Conservation (phyloP, 768 basidiomycete genomes). For the Coprinopsis marcescibilis region DNA sequence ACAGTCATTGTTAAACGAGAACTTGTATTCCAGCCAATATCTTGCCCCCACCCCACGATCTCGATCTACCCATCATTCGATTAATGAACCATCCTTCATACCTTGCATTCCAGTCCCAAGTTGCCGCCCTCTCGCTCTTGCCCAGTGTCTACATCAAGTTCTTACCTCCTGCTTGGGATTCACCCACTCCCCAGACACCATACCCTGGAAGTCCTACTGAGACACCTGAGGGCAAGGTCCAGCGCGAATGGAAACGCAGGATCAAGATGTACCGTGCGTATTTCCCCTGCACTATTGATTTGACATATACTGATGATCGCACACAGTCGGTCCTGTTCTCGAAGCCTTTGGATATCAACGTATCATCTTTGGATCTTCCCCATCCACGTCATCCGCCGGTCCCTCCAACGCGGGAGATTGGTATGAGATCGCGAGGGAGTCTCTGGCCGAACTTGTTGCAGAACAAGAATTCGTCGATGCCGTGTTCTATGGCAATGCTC, state of each 20-base stretch:
- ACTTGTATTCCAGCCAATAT: constrained; percentile 52
- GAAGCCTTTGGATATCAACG: constrained; percentile 84
- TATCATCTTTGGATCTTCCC: constrained; percentile 78
- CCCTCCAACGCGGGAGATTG: constrained; percentile 56
- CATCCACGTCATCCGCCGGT: constrained; percentile 44
- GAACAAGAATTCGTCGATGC: constrained; percentile 75
- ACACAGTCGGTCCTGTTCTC: constrained; percentile 70
- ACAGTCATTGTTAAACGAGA: constrained; percentile 12
- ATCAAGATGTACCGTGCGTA: constrained; percentile 84
- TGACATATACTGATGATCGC: constrained; percentile 7
- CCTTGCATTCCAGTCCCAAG: constrained; percentile 63
- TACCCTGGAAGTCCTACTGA: constrained; percentile 32
- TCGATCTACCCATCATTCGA: constrained; percentile 67
- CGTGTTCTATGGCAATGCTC: constrained; percentile 55
- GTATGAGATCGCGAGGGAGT: constrained; percentile 79
- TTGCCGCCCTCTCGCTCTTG: constrained; percentile 68
- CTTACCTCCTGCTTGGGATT: constrained; percentile 70
- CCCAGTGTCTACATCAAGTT: constrained; percentile 71
- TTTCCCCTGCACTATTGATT: constrained; percentile 2
- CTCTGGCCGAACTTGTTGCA: constrained; percentile 70
- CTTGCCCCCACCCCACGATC: constrained; percentile 72
- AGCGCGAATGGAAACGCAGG: constrained; percentile 62
- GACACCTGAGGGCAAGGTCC: constrained; percentile 39
- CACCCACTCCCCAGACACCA: constrained; percentile 45
- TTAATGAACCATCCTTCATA: constrained; percentile 76